Evolutionary conservation across 129 eudicot genomes (phyloP).

Genomic region (Cynara cardunculus): DNA sequence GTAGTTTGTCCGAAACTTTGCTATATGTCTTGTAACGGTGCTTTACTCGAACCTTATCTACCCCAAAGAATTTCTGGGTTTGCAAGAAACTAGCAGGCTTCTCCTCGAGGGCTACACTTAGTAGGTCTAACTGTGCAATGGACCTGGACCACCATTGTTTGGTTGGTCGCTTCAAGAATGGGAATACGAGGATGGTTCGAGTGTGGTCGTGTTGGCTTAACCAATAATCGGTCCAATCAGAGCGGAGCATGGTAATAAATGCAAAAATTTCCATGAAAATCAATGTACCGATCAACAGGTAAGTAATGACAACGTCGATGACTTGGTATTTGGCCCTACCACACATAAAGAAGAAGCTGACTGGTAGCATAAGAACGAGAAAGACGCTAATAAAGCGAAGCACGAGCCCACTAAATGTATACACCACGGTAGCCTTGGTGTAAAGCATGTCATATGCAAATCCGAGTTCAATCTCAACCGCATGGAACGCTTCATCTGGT

Average conservation of each 20-base stretch:
- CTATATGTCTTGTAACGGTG: constrained; percentile 19
- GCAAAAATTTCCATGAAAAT: constrained; percentile 28
- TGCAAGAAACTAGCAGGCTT: not conserved
- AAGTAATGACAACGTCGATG: constrained; percentile 29
- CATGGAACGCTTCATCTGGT: constrained; percentile 18
- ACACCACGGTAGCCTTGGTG: constrained; percentile 36
- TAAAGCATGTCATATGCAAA: constrained; percentile 38
- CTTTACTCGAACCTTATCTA: constrained; percentile 19
- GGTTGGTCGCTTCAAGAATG: not conserved
- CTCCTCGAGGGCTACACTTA: not conserved
- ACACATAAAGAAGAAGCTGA: not conserved
- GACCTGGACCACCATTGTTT: constrained; percentile 40
- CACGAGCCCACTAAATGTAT: constrained; percentile 1
- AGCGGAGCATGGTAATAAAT: constrained; percentile 5
- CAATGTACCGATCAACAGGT: constrained; percentile 26
- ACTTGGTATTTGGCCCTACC: constrained; percentile 1
- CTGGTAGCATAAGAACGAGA: not conserved
- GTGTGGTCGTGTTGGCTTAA: constrained; percentile 19
- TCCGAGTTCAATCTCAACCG: constrained; percentile 43
- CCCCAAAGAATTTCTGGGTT: constrained; percentile 11
- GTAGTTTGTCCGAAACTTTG: constrained; percentile 18
- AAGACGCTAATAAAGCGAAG: constrained; percentile 20
- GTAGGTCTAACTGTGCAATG: constrained; percentile 36
- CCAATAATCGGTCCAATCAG: constrained; percentile 38
- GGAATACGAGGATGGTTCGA: not conserved